phyloP scores from a whole-genome alignment of 2,329 filamentous ascomycete species.

The Daldinia sp. region DNA sequence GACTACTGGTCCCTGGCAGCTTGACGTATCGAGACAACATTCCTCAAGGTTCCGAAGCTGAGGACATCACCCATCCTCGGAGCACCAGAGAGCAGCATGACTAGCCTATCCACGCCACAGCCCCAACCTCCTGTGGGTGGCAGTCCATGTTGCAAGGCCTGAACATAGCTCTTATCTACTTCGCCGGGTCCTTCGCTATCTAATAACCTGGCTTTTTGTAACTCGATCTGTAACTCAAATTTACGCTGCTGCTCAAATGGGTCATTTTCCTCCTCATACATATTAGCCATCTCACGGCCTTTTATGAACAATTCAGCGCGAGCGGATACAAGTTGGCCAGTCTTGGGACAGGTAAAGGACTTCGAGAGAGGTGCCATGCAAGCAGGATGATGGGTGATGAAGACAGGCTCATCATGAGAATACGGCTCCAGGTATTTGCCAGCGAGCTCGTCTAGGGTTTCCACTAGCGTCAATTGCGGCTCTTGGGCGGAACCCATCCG shows the following conservation, averaged over 20 bases:
- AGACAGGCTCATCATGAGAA: slow-evolving; percentile 76
- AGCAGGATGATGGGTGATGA: slow-evolving; percentile 90
- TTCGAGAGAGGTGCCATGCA: slow-evolving; percentile 93
- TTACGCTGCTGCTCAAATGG: slow-evolving; percentile 88
- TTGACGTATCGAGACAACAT: slow-evolving; percentile 68
- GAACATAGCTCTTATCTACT: slow-evolving; percentile 84
- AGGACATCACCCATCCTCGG: slow-evolving; percentile 87
- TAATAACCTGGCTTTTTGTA: slow-evolving; percentile 57
- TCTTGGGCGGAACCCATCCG: slow-evolving; percentile 75
- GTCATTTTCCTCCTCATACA: slow-evolving; percentile 98
- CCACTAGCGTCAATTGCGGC: slow-evolving; percentile 65
- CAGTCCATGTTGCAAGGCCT: slow-evolving; percentile 86
- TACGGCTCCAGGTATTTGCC: slow-evolving; percentile 81
- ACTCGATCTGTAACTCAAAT: slow-evolving; percentile 69
- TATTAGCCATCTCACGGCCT: slow-evolving; percentile 88
- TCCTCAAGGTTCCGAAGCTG: slow-evolving; percentile 86
- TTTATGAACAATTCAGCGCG: slow-evolving; percentile 87
- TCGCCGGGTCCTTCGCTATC: slow-evolving; percentile 60
- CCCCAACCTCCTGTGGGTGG: slow-evolving; percentile 99
- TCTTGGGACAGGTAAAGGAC: slow-evolving; percentile 77
- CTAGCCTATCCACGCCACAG: slow-evolving; percentile 88
- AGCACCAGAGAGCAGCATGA: slow-evolving; percentile 88
- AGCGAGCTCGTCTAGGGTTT: slow-evolving; percentile 84
- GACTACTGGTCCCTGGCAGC: slow-evolving; percentile 38
- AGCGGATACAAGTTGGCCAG: slow-evolving; percentile 79